Evolutionary conservation across 1,139 yeast species (phyloP), one percentile per base, ranked within the genome.

Genomic region (Kodamaea sp.): DNA sequence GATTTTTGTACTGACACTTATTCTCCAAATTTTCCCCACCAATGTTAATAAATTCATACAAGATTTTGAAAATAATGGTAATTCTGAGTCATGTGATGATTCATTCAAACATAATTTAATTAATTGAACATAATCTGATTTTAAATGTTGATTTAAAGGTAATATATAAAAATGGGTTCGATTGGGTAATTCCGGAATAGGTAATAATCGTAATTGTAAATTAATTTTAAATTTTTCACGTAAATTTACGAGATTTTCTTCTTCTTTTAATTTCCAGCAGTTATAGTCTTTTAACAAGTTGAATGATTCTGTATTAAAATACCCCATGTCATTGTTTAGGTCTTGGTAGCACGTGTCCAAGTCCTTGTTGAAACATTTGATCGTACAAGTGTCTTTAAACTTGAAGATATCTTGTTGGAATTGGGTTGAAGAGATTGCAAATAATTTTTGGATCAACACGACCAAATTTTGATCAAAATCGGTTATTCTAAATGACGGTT

Each of bases 21-120:
- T 58, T 44, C 85, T 63, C 95, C 95, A 85, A 35, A 78, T 65
- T 35, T 65, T 69, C 5, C 80, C 66, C 41, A 79, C 75, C 12
- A 68, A 61, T 7, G 57, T 60, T 8, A 79, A 54, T 22, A 80
- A 60, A 38, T 63, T 70, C 24, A 57, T 50, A 2, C 74, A 65
- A 24, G 67, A 60, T 54, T 77, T 70, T 34, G 63, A 63, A 35
- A 64, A 60, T 26, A 63, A 52, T 8, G 64, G 61, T n/a, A 48
- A 49, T 7, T 50, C 59, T 32, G 7, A 26, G 2, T 38, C 44
- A n/a, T 29, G 27, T 4, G 25, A 25, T 2, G 38, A 3, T 5
- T 30, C 37, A 44, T 49, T 60, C 31, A 57, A 60, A 46, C 61
- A 74, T 38, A 54, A 48, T 47, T 53, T 63, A 32, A 47, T 51